Evolutionary conservation across 2,329 filamentous ascomycete species (phyloP).

Genomic region (Periconia macrospinosa): DNA sequence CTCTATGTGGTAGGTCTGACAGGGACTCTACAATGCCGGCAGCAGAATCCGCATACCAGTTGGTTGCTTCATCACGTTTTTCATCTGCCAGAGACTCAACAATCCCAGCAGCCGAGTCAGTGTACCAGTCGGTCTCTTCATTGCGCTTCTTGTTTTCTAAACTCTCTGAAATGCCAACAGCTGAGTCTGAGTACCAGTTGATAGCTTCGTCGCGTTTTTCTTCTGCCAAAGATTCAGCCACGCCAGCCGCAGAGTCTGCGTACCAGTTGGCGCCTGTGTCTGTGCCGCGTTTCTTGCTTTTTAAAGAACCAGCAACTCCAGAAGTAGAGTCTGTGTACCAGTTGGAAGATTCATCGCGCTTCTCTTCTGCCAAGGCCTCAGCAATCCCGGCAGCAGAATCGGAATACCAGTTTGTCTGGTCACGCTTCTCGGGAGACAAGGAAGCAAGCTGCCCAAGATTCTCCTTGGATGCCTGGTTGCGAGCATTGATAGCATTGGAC

Average conservation of each 20-base stretch:
- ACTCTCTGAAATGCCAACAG: not conserved
- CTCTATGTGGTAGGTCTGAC: not conserved
- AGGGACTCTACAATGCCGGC: not conserved
- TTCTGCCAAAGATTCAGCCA: not conserved
- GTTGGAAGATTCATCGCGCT: not conserved
- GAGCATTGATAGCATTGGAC: not conserved
- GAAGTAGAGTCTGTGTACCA: not conserved
- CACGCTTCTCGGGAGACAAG: not conserved
- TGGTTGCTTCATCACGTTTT: not conserved
- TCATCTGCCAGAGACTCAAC: not conserved
- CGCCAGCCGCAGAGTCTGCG: not conserved
- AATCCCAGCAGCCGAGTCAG: not conserved
- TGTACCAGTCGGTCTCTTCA: not conserved
- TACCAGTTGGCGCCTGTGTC: not conserved
- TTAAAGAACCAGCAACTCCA: not conserved
- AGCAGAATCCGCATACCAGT: not conserved
- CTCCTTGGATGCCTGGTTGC: too few relatives aligned
- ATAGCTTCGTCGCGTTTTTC: not conserved
- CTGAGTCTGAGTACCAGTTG: not conserved
- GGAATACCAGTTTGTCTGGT: not conserved
- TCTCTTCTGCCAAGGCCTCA: not conserved
- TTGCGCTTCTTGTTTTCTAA: not conserved
- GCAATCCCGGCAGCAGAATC: not conserved
- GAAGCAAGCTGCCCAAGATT: not conserved
- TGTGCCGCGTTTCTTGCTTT: not conserved